phyloP scores from a whole-genome alignment of 2,329 filamentous ascomycete genomes.

The Penicillium sclerotigenum region DNA sequence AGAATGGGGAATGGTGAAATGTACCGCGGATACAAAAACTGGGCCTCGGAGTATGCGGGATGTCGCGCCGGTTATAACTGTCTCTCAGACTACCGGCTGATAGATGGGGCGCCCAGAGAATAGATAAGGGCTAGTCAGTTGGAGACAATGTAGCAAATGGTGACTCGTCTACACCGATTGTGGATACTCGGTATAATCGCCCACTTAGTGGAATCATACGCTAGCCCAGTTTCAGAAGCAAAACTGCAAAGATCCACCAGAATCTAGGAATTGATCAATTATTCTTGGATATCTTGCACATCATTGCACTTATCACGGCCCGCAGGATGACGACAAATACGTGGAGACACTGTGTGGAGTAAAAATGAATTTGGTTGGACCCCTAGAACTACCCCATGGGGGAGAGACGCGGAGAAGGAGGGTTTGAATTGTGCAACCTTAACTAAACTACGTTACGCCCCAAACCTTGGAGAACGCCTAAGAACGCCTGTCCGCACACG shows the following conservation, averaged over 20 bases:
- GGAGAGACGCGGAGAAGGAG: constrained; percentile 5
- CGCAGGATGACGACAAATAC: neutral
- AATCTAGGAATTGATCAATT: neutral
- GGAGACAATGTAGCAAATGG: neutral
- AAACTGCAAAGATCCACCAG: neutral
- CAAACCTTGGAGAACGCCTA: neutral
- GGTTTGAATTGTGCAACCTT: neutral
- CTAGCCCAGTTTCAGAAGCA: neutral
- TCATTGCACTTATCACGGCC: neutral
- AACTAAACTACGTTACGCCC: neutral
- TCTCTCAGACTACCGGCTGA: neutral
- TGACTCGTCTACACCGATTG: neutral
- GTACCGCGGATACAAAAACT: neutral
- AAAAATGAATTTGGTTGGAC: neutral
- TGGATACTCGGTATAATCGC: neutral
- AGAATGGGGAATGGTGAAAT: neutral
- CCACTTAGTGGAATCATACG: neutral
- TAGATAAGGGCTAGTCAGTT: neutral
- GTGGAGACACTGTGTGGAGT: constrained; percentile 1
- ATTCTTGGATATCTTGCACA: neutral
- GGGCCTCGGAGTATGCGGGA: neutral
- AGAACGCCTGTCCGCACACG: too few species aligned
- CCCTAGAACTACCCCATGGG: constrained; percentile 1
- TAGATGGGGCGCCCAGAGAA: neutral
- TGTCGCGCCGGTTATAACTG: neutral